These are phyloP conservation scores for Ailanthus altissimus DNA, from an alignment of 345 rosid genomes.

Conservation along the genomic window DNA sequence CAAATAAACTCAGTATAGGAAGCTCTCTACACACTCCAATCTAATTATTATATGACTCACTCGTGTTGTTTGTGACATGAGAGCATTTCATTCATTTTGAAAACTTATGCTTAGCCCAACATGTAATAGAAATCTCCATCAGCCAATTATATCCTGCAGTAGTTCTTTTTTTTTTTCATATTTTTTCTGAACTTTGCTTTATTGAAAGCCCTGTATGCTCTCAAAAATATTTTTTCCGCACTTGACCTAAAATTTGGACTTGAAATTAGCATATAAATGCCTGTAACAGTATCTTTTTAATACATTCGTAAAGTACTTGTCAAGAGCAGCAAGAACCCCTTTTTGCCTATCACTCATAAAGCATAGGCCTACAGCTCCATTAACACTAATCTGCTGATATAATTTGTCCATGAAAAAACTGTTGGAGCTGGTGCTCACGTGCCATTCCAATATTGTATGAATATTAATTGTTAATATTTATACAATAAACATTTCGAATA, in stretches of 20 bases:
- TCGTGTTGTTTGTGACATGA: neutral
- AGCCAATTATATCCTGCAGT: neutral
- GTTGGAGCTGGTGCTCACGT: too few species aligned
- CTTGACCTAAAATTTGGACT: neutral
- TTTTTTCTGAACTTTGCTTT: neutral
- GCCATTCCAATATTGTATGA: too few species aligned
- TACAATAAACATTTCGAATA: too few species aligned
- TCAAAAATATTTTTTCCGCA: neutral
- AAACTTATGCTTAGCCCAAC: neutral
- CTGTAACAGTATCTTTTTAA: neutral
- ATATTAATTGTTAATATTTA: too few species aligned
- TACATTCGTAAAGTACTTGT: neutral
- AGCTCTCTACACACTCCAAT: neutral
- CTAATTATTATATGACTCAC: neutral
- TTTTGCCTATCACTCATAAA: neutral
- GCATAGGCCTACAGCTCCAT: neutral
- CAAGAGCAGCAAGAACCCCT: neutral
- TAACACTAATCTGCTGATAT: neutral
- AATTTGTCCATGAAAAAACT: neutral
- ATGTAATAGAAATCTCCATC: neutral
- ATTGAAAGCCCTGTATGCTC: too few species aligned
- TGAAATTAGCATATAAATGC: neutral
- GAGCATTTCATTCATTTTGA: neutral
- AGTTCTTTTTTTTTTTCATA: neutral
- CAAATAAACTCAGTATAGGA: neutral